These are phyloP conservation scores for Alternaria infectoria DNA, from an alignment of 2,329 filamentous ascomycete genomes.

Conservation along the genomic window DNA sequence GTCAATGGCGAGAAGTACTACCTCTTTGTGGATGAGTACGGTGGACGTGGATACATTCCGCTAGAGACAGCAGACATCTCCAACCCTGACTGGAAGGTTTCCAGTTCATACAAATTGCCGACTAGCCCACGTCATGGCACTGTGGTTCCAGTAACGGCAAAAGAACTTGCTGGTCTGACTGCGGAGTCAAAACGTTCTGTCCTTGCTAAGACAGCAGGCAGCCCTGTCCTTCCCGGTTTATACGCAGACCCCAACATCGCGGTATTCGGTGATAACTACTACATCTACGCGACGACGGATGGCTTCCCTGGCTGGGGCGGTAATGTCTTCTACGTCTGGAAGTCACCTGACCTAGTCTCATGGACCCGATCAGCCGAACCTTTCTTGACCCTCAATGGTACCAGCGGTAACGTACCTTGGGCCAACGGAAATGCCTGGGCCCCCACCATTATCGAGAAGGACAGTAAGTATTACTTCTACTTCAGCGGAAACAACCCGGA, in stretches of 20 bases:
- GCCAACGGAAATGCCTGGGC: slow-evolving; percentile 38
- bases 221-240: slow-evolving; percentile 30
- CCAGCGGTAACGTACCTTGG: slow-evolving; percentile 37
- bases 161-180: slow-evolving; percentile 50
- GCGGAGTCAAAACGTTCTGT: background rate
- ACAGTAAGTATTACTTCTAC: slow-evolving; percentile 38
- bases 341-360: slow-evolving; percentile 30
- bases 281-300: slow-evolving; percentile 38
- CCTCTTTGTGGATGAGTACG: slow-evolving; percentile 63
- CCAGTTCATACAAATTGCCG: slow-evolving; percentile 55
- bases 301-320: slow-evolving; percentile 35
- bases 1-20: slow-evolving; percentile 61
- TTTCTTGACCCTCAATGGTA: slow-evolving; percentile 37
- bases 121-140: slow-evolving; percentile 61
- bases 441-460: slow-evolving; percentile 32
- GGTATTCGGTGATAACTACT: slow-evolving; percentile 32
- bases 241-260: slow-evolving; percentile 40
- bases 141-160: slow-evolving; percentile 59
- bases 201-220: slow-evolving; percentile 3
- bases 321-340: slow-evolving; percentile 37
- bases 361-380: slow-evolving; percentile 32
- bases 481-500: slow-evolving; percentile 35
- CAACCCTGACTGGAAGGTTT: slow-evolving; percentile 58
- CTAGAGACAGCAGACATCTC: slow-evolving; percentile 59
- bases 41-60: slow-evolving; percentile 60